These are phyloP conservation scores for Suillus decipiens DNA, from an alignment of 768 basidiomycete species.

Conservation along the genomic window DNA sequence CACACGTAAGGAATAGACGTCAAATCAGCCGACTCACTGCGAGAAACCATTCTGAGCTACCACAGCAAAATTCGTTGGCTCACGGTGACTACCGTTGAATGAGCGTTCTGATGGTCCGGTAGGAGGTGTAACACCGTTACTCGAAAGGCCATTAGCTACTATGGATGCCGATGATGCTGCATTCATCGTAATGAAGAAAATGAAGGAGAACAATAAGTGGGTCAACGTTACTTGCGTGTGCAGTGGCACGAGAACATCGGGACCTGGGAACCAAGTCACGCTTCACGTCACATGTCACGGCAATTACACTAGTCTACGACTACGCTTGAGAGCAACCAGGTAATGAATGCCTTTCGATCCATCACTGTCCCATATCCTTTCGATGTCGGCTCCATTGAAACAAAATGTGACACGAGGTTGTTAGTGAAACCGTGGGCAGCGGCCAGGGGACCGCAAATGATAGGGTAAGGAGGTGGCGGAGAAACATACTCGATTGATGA, in stretches of 20 bases:
- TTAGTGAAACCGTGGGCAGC: conserved; percentile 39
- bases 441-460: conserved; percentile 48
- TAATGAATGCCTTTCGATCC: conserved; percentile 26
- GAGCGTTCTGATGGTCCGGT: conserved; percentile 40
- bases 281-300: conserved; percentile 5
- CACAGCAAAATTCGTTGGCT: conserved; percentile 39
- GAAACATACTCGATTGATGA: conserved; percentile 36
- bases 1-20: conserved; percentile 10
- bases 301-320: conserved; percentile 4
- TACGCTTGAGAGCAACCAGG: conserved; percentile 24
- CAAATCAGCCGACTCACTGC: conserved; percentile 46
- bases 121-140: conserved; percentile 48
- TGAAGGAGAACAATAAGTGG: neutral
- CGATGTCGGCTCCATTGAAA: conserved; percentile 43
- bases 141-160: conserved; percentile 38
- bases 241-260: neutral
- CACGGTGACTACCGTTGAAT: conserved; percentile 36
- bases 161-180: conserved; percentile 34
- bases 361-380: conserved; percentile 45
- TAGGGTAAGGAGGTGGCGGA: conserved; percentile 51
- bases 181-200: conserved; percentile 22
- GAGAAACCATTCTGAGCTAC: conserved; percentile 52
- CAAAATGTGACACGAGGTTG: conserved; percentile 63
- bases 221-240: neutral
- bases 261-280: neutral